phyloP scores from a whole-genome alignment of 208 protist species.

The Trypanosoma scelopori region DNA sequence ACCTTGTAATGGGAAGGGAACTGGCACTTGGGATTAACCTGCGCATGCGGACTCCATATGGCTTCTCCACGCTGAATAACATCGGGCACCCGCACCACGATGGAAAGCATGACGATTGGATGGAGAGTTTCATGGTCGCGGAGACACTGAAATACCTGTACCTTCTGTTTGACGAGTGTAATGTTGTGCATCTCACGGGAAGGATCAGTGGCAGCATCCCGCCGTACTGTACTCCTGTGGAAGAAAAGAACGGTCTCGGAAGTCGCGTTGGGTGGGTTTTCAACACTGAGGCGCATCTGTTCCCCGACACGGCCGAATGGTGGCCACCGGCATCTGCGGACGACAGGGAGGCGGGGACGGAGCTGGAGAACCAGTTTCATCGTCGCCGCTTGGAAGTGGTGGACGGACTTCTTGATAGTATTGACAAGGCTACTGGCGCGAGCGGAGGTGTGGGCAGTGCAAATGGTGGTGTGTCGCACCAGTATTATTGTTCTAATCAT shows the following conservation, averaged over 20 bases:
- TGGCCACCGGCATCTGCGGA: constrained; percentile 16
- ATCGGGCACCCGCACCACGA: constrained; percentile 33
- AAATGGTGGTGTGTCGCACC: constrained; percentile 2
- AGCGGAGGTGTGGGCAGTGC: neutral
- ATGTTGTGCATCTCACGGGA: constrained; percentile 29
- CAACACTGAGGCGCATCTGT: constrained; percentile 69
- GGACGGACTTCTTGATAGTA: constrained; percentile 5
- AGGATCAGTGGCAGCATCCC: constrained; percentile 12
- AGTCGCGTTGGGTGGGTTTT: constrained; percentile 43
- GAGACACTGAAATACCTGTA: constrained; percentile 98
- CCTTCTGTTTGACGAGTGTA: constrained; percentile 87
- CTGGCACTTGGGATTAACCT: constrained; percentile 56
- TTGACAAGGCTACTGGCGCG: neutral
- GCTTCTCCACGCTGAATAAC: constrained; percentile 44
- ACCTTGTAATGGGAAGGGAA: constrained; percentile 65
- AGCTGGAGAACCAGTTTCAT: constrained; percentile 1
- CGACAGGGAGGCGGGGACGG: neutral
- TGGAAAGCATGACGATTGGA: constrained; percentile 47
- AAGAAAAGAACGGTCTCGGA: neutral
- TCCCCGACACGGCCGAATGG: constrained; percentile 46
- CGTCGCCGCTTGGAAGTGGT: constrained; percentile 11
- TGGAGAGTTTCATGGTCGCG: constrained; percentile 93
- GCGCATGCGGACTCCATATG: constrained; percentile 48
- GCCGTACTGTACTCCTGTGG: neutral
- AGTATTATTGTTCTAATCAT: constrained; percentile 33